Conservation (phyloP, 495 filamentous ascomycete species). For the Hypoxylon cercidicola region DNA sequence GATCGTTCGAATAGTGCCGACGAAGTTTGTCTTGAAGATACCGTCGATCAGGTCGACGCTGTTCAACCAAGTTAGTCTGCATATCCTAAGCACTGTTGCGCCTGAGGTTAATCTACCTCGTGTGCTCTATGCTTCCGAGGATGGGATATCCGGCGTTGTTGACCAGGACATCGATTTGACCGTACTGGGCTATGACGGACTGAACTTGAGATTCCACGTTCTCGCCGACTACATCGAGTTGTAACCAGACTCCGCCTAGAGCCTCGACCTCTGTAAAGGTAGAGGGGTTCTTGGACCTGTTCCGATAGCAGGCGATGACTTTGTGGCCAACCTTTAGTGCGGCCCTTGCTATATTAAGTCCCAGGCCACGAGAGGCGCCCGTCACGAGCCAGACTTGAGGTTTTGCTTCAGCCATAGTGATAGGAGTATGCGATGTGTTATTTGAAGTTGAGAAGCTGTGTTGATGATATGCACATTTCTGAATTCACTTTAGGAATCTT, state of each 20-base stretch:
- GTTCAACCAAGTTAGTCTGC: constrained; percentile 2
- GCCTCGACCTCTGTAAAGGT: constrained; percentile 48
- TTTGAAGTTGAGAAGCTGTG: background rate
- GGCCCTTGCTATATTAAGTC: constrained; percentile 46
- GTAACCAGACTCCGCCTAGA: constrained; percentile 51
- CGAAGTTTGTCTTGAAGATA: constrained; percentile 59
- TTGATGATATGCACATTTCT: background rate
- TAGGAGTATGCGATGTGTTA: background rate
- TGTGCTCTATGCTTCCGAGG: constrained; percentile 58
- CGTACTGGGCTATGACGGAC: constrained; percentile 48
- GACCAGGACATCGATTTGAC: constrained; percentile 60
- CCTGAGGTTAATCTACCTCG: constrained; percentile 38
- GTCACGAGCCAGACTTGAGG: constrained; percentile 59
- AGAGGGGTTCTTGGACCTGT: constrained; percentile 44
- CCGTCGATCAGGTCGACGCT: constrained; percentile 46
- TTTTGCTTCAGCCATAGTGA: constrained; percentile 32
- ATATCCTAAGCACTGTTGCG: background rate
- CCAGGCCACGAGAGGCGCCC: constrained; percentile 57
- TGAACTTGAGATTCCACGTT: constrained; percentile 46
- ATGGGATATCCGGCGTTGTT: constrained; percentile 62
- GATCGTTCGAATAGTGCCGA: constrained; percentile 55
- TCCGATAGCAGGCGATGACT: constrained; percentile 52
- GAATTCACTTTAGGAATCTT: background rate
- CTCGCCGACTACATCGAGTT: constrained; percentile 52
- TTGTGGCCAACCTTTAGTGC: constrained; percentile 53